Evolutionary conservation across 1,284 basidiomycete genomes (phyloP), one percentile per base, ranked within the genome.

Genomic region (Moniliella sp.): DNA sequence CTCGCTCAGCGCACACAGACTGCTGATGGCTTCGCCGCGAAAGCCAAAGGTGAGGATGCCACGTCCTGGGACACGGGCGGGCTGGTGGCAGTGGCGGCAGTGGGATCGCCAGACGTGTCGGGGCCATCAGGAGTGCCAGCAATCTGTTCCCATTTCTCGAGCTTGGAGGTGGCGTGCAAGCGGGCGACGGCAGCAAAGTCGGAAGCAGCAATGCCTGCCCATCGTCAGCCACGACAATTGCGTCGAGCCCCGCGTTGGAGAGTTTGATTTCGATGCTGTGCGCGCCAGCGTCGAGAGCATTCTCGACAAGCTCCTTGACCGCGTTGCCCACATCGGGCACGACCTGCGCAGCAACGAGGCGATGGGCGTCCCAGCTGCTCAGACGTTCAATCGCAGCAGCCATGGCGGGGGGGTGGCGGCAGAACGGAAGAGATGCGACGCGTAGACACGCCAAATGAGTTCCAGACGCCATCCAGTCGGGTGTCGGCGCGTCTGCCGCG

Each of bases 231-330:
- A 97, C 80, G 54, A 97, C 83, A 42, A 97, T 69, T 2, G 69
- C 66, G n/a, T 75, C 75, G 29, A 84, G 57, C 0, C 91, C 91
- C 48, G 82, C 72, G 28, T 94, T 74, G 48, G 78, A 80, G 61
- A 97, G 83, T 11, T 78, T 71, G 36, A 97, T 74, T 57, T 93
- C 83, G 31, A 97, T 74, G 43, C 65, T 74, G 0, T 78, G 82
- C 0, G 86, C 80, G 0, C 76, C 77, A 0, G 88, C 84, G 59
- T 97, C 91, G 16, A 94, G 65, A 36, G 81, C 80, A 58, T 99
- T 99, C 63, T 99, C 91, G 2, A 97, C 71, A 2, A 97, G 71
- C 60, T 99, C 91, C 57, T 97, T 97, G 34, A 97, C 76, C 0
- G 82, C 82, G 3, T 55, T 78, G 53, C 84, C 83, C 1, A 97